A percentile compares a stretch with the other conserved stretches of the same genome.
Conservation (phyloP, 768 basidiomycete species). For the Boletus coccyginus region DNA sequence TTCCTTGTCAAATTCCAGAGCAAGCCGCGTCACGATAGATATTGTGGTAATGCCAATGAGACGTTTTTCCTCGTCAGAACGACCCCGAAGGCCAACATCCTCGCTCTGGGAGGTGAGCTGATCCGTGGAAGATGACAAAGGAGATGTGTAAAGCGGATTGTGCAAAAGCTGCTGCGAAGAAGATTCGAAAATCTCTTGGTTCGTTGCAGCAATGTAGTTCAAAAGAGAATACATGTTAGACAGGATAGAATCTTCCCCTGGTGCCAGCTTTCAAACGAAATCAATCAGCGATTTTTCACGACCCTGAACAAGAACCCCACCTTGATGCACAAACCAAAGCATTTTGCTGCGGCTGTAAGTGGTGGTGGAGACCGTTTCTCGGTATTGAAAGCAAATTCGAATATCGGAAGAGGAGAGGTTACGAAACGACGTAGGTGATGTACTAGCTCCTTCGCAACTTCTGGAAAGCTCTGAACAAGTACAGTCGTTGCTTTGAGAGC, state of each 20-base stretch:
- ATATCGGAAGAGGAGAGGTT: constrained; percentile 82
- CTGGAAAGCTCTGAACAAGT: constrained; percentile 83
- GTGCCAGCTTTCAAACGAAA: constrained; percentile 55
- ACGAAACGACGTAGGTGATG: constrained; percentile 83
- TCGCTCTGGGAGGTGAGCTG: constrained; percentile 52
- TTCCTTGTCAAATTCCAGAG: constrained; percentile 81
- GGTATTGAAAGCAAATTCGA: constrained; percentile 79
- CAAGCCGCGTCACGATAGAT: constrained; percentile 83
- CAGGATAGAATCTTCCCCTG: constrained; percentile 85
- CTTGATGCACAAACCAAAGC: constrained; percentile 85
- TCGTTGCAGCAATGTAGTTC: constrained; percentile 85
- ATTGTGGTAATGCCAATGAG: constrained; percentile 89
- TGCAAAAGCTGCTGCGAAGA: constrained; percentile 43
- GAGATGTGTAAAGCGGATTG: constrained; percentile 38
- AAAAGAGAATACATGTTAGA: constrained; percentile 96
- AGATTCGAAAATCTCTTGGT: constrained; percentile 67
- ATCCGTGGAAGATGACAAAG: constrained; percentile 37
- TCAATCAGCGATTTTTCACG: not conserved
- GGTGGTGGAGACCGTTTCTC: constrained; percentile 75
- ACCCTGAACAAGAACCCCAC: constrained; percentile 35
- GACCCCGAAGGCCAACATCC: constrained; percentile 60
- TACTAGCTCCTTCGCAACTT: constrained; percentile 71
- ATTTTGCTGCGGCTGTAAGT: constrained; percentile 82
- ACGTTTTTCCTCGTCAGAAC: constrained; percentile 81
- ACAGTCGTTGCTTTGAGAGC: constrained; percentile 84